Evolutionary conservation across 2,329 filamentous ascomycete species (phyloP), one percentile per base, ranked within the genome.

Genomic region (Sporothrix humicola): DNA sequence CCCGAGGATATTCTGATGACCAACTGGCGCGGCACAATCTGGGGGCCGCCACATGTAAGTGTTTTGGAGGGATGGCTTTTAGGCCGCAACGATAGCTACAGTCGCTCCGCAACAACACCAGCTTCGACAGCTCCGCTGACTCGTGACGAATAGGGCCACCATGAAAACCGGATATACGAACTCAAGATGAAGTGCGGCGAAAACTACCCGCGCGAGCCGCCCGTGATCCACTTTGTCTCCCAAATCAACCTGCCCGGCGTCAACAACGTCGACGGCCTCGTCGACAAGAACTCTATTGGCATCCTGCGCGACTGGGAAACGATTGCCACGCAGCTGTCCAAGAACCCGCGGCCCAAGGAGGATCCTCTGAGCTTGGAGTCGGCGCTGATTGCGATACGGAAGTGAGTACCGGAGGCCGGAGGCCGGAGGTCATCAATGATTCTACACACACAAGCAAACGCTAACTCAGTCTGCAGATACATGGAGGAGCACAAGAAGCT

Each of bases 91-190:
- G n/a, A n/a, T n/a, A n/a, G n/a, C n/a, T 3, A 37, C 31, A 37
- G 31, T 3, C 31, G 31, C 4, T 37, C 7, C 31, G 31, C 31
- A 3, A 26, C 23, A 26, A 3, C 23, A 3, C 23, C 23, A 26
- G 1, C 23, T 1, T 26, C 23, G 23, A 1, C 23, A 26, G 23
- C 23, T 26, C 3, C 31, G 31, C 31, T 37, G 31, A 37, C 31
- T 37, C 31, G 2, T 6, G 5, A 31, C 31, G 31, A 37, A 37
- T 93, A 97, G 94, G 83, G 94, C 92, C 76, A 81, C 76, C 95
- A 98, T 82, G 96, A 99, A 87, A 99, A 99, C 85, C 93, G 96
- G 80, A 99, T 99, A 85, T 99, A 99, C 87, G 97, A 94, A 78
- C 89, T 99, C 79, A 97, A 95, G 84, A 97, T 99, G 85, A 92